phyloP scores from a whole-genome alignment of 805 yeast species.

The Starmerella scarabaei region DNA sequence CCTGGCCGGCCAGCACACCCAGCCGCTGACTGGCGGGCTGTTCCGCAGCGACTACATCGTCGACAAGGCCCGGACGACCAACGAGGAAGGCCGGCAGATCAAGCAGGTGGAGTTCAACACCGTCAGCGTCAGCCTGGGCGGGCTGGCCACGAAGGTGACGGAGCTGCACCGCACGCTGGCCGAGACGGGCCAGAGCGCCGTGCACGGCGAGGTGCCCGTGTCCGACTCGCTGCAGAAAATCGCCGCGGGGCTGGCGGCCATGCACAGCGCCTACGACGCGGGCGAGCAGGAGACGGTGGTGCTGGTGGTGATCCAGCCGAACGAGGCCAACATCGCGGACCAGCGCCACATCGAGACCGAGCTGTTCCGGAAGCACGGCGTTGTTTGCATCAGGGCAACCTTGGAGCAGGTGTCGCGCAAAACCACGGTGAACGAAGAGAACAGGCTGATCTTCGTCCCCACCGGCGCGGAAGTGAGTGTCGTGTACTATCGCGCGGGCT shows the following conservation, averaged over 20 bases:
- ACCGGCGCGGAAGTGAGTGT: slow-evolving; percentile 67
- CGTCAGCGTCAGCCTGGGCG: slow-evolving; percentile 90
- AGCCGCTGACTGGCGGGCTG: slow-evolving; percentile 59
- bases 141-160: slow-evolving; percentile 69
- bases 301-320: slow-evolving; percentile 67
- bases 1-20: slow-evolving; percentile 31
- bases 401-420: slow-evolving; percentile 42
- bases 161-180: slow-evolving; percentile 49
- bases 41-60: slow-evolving; percentile 85
- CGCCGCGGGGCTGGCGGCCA: slow-evolving; percentile 59
- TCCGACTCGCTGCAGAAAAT: slow-evolving; percentile 52
- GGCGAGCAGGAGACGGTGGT: slow-evolving; percentile 31
- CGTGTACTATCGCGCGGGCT: slow-evolving; percentile 83
- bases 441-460: slow-evolving; percentile 37
- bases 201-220: slow-evolving; percentile 40
- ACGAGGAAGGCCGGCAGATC: slow-evolving; percentile 35
- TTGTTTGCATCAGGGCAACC: slow-evolving; percentile 54
- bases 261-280: slow-evolving; percentile 41
- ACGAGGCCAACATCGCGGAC: slow-evolving; percentile 82
- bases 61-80: slow-evolving; percentile 29
- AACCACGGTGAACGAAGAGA: slow-evolving; percentile 29
- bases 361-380: slow-evolving; percentile 41
- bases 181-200: slow-evolving; percentile 29
- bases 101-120: slow-evolving; percentile 96
- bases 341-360: slow-evolving; percentile 74